A percentile compares a stretch with the other conserved stretches of the same genome.
These are phyloP conservation scores for Lathyrus tuberosus DNA, from an alignment of 306 rosid species.

Conservation along the genomic window DNA sequence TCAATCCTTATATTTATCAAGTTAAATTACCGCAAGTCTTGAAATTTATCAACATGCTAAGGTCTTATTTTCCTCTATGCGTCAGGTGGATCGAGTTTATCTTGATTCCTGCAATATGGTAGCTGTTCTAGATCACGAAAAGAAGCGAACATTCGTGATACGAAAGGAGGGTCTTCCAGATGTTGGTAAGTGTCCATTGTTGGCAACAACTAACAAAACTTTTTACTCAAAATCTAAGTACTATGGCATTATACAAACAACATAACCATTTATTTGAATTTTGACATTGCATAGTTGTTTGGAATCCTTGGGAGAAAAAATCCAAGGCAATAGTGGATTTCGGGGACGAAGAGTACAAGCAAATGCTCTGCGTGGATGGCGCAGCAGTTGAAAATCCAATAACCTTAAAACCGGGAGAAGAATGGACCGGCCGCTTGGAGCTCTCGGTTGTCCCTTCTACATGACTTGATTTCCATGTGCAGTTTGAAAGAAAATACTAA, in stretches of 20 bases:
- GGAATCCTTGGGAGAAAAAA: constrained; percentile 96
- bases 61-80: constrained; percentile 2
- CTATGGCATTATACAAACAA: background rate
- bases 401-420: constrained; percentile 78
- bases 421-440: constrained; percentile 88
- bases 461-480: constrained; percentile 45
- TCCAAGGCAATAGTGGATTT: constrained; percentile 65
- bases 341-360: constrained; percentile 89
- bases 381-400: constrained; percentile 82
- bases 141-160: constrained; percentile 65
- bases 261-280: background rate
- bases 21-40: background rate
- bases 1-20: background rate
- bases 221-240: background rate
- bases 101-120: constrained; percentile 54
- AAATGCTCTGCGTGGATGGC: constrained; percentile 83
- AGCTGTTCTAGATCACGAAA: constrained; percentile 86
- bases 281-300: constrained; percentile 62
- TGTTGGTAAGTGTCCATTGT: constrained; percentile 53
- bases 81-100: constrained; percentile 86
- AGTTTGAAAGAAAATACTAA: constrained; percentile 20
- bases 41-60: background rate
- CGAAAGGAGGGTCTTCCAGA: constrained; percentile 86
- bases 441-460: constrained; percentile 61
- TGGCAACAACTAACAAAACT: background rate